These are phyloP conservation scores for Hyaloperonospora arabidopsidis DNA, from an alignment of 352 stramenopile species.

Conservation along the genomic window DNA sequence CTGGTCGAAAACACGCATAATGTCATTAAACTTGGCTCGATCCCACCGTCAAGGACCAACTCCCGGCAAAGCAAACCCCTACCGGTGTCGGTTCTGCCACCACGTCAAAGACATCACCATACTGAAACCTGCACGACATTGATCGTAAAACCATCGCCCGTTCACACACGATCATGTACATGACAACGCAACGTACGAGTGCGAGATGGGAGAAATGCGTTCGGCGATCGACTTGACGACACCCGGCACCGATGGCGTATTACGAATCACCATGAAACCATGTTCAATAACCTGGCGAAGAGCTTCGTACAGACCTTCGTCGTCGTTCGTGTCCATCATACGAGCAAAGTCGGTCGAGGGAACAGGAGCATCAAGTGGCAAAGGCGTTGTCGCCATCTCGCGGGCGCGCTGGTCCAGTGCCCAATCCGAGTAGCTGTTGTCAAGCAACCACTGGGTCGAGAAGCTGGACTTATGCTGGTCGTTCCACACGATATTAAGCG, in stretches of 20 bases:
- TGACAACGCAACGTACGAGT: conserved; percentile 42
- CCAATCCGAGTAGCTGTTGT: conserved; percentile 69
- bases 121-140: conserved; percentile 48
- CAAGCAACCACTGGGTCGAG: conserved; percentile 55
- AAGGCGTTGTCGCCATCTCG: conserved; percentile 39
- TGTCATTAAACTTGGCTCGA: neutral
- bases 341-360: conserved; percentile 47
- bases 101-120: conserved; percentile 82
- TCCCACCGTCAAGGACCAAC: neutral
- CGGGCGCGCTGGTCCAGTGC: conserved; percentile 40
- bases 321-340: conserved; percentile 59
- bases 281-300: conserved; percentile 64
- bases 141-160: neutral
- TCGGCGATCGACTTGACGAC: conserved; percentile 72
- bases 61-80: conserved; percentile 8
- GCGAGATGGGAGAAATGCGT: conserved; percentile 69
- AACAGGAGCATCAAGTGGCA: conserved; percentile 43
- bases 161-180: neutral
- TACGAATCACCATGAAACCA: conserved; percentile 63
- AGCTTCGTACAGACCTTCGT: conserved; percentile 57
- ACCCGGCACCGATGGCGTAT: conserved; percentile 47
- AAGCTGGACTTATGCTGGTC: conserved; percentile 66
- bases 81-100: conserved; percentile 75
- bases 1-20: conserved; percentile 25
- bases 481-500: conserved; percentile 63